Conservation (phyloP, 257 asterid species). For the Solanum chiquidenum region DNA sequence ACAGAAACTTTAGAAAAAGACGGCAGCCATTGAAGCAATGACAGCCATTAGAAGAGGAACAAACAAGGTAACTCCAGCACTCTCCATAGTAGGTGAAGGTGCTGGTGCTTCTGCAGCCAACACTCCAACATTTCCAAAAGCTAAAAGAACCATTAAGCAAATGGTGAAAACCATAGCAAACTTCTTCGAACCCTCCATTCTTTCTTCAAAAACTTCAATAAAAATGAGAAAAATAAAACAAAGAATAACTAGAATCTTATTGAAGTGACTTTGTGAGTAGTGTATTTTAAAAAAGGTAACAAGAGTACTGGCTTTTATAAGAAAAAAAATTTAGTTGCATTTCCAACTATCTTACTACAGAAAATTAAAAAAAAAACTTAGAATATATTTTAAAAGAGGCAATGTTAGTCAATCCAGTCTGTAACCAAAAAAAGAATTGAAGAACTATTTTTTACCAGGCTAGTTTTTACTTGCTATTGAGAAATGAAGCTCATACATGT, state of each 20-base stretch:
- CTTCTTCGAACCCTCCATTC: background rate
- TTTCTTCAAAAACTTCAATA: background rate
- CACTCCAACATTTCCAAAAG: background rate
- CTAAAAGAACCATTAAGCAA: background rate
- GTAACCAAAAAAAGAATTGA: background rate
- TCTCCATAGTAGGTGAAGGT: background rate
- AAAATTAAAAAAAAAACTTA: background rate
- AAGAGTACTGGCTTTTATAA: background rate
- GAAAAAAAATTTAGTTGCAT: background rate
- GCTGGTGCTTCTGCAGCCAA: background rate
- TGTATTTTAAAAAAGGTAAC: background rate
- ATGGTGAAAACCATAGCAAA: background rate
- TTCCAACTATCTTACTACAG: background rate
- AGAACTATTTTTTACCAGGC: background rate
- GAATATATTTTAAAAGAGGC: background rate
- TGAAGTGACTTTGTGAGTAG: background rate
- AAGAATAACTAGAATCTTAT: background rate
- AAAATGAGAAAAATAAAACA: no score
- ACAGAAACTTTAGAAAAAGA: background rate
- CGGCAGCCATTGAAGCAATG: background rate
- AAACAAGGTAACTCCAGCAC: background rate
- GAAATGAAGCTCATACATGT: background rate
- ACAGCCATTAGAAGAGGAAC: background rate
- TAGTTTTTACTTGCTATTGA: background rate
- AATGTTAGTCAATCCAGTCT: background rate